Evolutionary conservation across 2,329 filamentous ascomycete genomes (phyloP), one percentile per base, ranked within the genome.

Genomic region (Fusarium sacchari): DNA sequence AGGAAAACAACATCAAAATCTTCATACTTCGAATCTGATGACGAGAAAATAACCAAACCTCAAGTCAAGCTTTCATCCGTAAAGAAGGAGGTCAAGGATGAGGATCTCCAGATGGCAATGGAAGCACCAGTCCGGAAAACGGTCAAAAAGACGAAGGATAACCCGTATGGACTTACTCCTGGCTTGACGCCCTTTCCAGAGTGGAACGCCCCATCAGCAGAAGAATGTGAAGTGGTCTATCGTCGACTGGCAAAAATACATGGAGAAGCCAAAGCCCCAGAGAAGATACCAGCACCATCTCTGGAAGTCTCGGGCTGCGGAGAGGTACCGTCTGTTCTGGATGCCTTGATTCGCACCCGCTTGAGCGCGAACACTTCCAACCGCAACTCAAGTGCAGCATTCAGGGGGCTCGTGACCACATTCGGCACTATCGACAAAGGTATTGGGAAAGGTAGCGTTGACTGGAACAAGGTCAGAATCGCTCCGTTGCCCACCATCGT

Each of bases 401-500:
- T 78, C 58, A 75, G 71, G 56, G 76, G 76, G 14, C 44, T 78
- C 18, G 76, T 78, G 15, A 67, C 57, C 32, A 73, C 72, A 24
- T 78, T 78, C 44, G 76, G 76, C 7, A 68, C 69, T 32, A 46
- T 78, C 47, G 67, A 75, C 12, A 67, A 76, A 28, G 76, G 76
- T 5, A 75, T 78, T 43, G 76, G 76, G 18, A 69, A 78, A 46
- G 76, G 76, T 14, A 78, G 76, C 36, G 76, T 78, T 32, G 69
- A 78, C 37, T 78, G 76, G 76, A 73, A 78, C 40, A 77, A 71
- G 20, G 76, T 78, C 20, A 76, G 76, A 46, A 56, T 44, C 15
- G 76, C 76, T 20, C 70, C 76, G 5, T 58, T 78, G 32, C 71
- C 79, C 8, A 92, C 93, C 26, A 85, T 93, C 1, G 83, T 85